Conservation (phyloP, 1,284 basidiomycete genomes). For the Microstroma glucosiphilum region DNA sequence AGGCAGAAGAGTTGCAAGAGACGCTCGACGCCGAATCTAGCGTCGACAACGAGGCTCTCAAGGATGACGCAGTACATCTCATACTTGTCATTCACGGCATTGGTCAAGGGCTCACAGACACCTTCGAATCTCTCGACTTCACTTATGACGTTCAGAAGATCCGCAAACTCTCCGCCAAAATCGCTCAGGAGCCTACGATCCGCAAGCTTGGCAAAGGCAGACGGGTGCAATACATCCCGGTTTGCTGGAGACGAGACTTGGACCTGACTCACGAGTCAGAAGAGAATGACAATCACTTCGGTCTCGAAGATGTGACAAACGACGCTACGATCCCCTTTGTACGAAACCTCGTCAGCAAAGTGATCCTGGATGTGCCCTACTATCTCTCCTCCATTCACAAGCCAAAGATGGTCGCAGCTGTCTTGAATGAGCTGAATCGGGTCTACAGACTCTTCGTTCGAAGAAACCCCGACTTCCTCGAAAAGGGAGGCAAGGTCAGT, state of each 20-base stretch:
- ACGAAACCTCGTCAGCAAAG: conserved; percentile 40
- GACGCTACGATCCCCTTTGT: conserved; percentile 39
- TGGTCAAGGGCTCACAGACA: conserved; percentile 11
- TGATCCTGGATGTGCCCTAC: conserved; percentile 48
- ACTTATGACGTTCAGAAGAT: conserved; percentile 19
- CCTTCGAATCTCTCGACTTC: conserved; percentile 22
- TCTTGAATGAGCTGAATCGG: conserved; percentile 45
- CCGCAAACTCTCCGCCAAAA: conserved; percentile 11
- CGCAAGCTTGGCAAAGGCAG: conserved; percentile 13
- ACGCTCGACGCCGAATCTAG: conserved; percentile 7
- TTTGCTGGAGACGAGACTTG: conserved; percentile 18
- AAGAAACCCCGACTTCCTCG: conserved; percentile 44
- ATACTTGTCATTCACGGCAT: conserved; percentile 28
- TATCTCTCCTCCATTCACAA: conserved; percentile 41
- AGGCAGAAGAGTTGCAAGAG: conserved; percentile 10
- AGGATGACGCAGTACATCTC: conserved; percentile 38
- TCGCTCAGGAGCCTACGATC: conserved; percentile 8
- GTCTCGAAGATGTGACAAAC: conserved; percentile 17
- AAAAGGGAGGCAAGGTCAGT: conserved; percentile 34
- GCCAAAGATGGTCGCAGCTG: conserved; percentile 39
- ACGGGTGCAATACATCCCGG: conserved; percentile 19
- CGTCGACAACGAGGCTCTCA: conserved; percentile 22
- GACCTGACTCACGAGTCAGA: conserved; percentile 9
- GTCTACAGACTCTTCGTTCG: conserved; percentile 46
- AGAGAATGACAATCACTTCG: conserved; percentile 19